Evolutionary conservation across 2,329 filamentous ascomycete species (phyloP).

Genomic region (Xylaria sp.): DNA sequence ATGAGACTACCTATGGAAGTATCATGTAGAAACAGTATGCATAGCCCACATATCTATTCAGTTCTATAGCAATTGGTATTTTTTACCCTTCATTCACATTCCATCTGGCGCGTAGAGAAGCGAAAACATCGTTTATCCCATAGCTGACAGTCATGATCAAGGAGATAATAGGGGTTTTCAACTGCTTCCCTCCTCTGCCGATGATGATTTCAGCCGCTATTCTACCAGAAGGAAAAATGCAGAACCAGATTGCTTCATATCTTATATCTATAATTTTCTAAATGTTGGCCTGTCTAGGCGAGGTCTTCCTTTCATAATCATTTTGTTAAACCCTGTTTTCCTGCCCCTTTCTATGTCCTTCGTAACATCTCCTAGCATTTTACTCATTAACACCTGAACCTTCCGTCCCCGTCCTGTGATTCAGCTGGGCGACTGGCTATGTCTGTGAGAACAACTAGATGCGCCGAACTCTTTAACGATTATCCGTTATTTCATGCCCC

Average conservation of each 20-base stretch:
- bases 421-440: background rate
- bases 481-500: conserved; percentile 39
- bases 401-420: background rate
- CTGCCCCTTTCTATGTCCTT: background rate
- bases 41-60: background rate
- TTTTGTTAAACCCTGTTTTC: background rate
- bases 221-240: background rate
- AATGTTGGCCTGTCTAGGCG: background rate
- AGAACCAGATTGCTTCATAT: background rate
- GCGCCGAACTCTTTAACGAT: background rate
- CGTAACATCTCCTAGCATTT: background rate
- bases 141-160: background rate
- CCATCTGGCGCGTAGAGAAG: background rate
- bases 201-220: background rate
- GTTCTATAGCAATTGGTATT: background rate
- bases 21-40: conserved; percentile 16
- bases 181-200: background rate
- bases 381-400: background rate
- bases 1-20: background rate
- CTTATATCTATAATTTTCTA: background rate
- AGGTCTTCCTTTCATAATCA: background rate
- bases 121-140: background rate
- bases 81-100: background rate
- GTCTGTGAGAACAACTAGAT: background rate
- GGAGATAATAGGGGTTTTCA: background rate